Base-by-base conservation (phyloP, 306 rosid species). In the Sicyos edulis region DNA sequence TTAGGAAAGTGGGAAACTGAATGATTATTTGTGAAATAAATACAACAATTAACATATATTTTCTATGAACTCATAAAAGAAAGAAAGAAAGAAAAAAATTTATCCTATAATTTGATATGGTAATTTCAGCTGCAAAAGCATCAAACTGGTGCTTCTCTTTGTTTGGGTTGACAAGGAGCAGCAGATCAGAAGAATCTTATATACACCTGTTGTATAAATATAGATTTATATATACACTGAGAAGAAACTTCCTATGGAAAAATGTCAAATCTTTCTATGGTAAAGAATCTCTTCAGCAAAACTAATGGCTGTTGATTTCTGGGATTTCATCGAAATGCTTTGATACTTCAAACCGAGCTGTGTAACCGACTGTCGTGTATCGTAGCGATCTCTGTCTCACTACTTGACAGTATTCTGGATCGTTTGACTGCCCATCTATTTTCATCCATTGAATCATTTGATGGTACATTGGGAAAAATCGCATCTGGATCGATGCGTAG, bases 401-500 rank as follows among this genome's bases (percentile, higher is more conserved):
- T 81, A 89, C 42, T 9, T 83, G 54, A 55, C 96, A 87, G 76
- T 80, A 91, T 75, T 95, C 99, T 0, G 91, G 99, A 72, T 95
- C 97, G 74, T 79, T 74, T 5, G 85, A 74, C 8, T 82, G 85
- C 20, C 99, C 96, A 6, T 95, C 99, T 0, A 77, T 79, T 68
- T 90, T 78, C 72, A 95, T 91, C 96, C 97, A 91, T 13, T 89
- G 95, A 59, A 89, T 85, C 97, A 89, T 91, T 70, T 95, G 97
- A 83, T 95, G 95, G 64, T 81, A 86, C 76, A 80, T 80, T 0
- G 99, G 99, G 86, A 86, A 89, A 83, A 95, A 95, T 7, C 96
- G 86, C 81, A 86, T 65, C 76, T 91, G 97, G 80, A 95, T 75
- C 13, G 96, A 73, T 0, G 92, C 73, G 10, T 80, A 95, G 21